These are phyloP conservation scores for Casuarina glauca DNA, from an alignment of 306 rosid genomes.

Conservation along the genomic window DNA sequence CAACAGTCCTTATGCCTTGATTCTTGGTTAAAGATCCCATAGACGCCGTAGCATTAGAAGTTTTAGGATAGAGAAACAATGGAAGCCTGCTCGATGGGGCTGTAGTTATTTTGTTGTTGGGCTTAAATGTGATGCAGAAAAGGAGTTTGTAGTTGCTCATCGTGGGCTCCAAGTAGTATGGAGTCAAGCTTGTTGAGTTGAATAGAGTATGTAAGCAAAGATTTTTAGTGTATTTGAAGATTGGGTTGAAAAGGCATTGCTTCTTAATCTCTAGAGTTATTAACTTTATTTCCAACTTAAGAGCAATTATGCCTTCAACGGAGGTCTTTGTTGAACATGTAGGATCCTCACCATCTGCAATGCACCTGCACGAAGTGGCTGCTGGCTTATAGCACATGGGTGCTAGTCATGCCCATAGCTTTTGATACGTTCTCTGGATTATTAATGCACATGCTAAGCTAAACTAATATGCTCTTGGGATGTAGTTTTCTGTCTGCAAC, in stretches of 20 bases:
- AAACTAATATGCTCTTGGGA: background rate
- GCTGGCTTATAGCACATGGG: background rate
- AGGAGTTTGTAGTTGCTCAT: background rate
- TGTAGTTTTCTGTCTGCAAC: background rate
- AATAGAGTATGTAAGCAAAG: background rate
- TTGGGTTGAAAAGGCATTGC: background rate
- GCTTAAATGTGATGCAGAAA: background rate
- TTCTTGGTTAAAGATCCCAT: background rate
- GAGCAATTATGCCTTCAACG: conserved; percentile 9
- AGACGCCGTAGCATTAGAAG: background rate
- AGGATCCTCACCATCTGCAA: conserved; percentile 1
- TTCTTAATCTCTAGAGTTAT: background rate
- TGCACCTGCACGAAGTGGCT: background rate
- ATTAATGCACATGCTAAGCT: background rate
- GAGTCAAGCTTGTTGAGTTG: background rate
- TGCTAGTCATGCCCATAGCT: background rate
- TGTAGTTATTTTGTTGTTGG: too few species aligned
- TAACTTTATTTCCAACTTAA: conserved; percentile 9
- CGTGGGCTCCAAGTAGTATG: background rate
- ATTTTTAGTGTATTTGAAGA: background rate
- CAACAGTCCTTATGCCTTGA: background rate
- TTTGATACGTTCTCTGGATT: background rate
- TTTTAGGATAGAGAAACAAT: background rate
- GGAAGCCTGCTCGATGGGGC: background rate
- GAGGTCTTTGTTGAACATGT: conserved; percentile 6